These are phyloP conservation scores for Vanderwaltozyma verrucispora DNA, from an alignment of 805 yeast species.

Conservation along the genomic window DNA sequence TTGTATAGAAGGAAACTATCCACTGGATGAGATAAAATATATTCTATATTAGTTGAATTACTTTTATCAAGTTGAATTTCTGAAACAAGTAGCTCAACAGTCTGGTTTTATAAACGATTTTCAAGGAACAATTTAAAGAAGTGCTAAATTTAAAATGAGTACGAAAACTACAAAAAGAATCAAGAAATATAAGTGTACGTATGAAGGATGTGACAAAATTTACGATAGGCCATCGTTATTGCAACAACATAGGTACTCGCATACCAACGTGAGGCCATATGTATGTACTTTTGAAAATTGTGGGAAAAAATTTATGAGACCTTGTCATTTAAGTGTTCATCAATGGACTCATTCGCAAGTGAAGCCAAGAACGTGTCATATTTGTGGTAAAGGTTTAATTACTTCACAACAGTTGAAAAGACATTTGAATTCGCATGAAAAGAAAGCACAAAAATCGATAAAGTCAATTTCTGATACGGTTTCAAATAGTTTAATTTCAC, in stretches of 20 bases:
- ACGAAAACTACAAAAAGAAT: constrained; percentile 2
- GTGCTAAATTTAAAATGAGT: too few species aligned
- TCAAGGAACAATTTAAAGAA: too few species aligned
- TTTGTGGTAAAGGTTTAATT: constrained; percentile 53
- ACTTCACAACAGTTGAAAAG: constrained; percentile 48
- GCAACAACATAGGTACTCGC: constrained; percentile 64
- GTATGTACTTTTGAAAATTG: constrained; percentile 48
- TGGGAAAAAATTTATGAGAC: constrained; percentile 55
- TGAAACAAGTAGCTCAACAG: too few species aligned
- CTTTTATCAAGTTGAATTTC: too few species aligned
- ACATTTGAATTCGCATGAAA: constrained; percentile 49
- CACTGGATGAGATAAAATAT: too few species aligned
- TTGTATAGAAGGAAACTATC: too few species aligned
- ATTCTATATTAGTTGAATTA: too few species aligned
- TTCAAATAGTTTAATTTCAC: background rate
- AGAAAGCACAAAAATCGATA: constrained; percentile 12
- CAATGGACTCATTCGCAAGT: constrained; percentile 49
- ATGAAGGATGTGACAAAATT: constrained; percentile 40
- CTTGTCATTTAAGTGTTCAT: constrained; percentile 76
- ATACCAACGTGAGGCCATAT: constrained; percentile 72
- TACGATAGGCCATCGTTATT: constrained; percentile 47
- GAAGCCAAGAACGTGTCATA: constrained; percentile 46
- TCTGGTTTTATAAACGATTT: too few species aligned
- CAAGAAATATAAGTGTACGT: constrained; percentile 38
- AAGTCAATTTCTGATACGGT: too few species aligned